phyloP scores from a whole-genome alignment of 208 protist genomes.

The Acanthamoeba lenticulata region DNA sequence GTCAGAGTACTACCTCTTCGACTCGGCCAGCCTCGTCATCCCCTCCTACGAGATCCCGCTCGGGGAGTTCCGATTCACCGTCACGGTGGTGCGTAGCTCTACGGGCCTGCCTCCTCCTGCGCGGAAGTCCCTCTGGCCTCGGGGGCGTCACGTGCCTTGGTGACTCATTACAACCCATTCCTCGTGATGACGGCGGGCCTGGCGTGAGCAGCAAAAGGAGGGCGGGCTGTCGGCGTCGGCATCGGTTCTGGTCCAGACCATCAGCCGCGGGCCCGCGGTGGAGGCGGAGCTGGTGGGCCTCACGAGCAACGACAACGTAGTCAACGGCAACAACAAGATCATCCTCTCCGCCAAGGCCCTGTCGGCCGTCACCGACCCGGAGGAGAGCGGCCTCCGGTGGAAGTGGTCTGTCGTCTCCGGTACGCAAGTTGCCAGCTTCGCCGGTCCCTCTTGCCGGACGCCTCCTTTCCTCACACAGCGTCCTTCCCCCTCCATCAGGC shows the following conservation, averaged over 20 bases:
- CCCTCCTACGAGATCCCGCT: slow-evolving; percentile 59
- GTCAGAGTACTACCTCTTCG: background rate
- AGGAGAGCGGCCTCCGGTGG: background rate
- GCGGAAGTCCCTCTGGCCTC: background rate
- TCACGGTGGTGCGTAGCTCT: background rate
- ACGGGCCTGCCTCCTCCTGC: background rate
- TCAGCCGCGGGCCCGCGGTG: background rate
- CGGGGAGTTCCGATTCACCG: slow-evolving; percentile 15
- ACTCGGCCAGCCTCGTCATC: background rate
- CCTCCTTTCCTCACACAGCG: background rate
- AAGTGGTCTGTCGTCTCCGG: slow-evolving; percentile 34
- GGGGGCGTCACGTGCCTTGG: background rate
- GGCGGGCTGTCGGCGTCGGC: background rate
- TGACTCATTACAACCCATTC: background rate
- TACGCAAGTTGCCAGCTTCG: background rate
- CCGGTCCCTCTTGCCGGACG: background rate
- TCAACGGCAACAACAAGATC: slow-evolving; percentile 23
- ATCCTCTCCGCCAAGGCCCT: background rate
- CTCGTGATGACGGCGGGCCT: background rate
- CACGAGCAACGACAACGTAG: background rate
- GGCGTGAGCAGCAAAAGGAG: background rate
- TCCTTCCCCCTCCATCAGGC: background rate
- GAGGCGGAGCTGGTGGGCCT: background rate
- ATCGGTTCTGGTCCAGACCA: background rate
- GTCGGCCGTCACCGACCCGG: background rate